phyloP scores from a whole-genome alignment of 257 asterid genomes.

The Solanum raphanifolium region DNA sequence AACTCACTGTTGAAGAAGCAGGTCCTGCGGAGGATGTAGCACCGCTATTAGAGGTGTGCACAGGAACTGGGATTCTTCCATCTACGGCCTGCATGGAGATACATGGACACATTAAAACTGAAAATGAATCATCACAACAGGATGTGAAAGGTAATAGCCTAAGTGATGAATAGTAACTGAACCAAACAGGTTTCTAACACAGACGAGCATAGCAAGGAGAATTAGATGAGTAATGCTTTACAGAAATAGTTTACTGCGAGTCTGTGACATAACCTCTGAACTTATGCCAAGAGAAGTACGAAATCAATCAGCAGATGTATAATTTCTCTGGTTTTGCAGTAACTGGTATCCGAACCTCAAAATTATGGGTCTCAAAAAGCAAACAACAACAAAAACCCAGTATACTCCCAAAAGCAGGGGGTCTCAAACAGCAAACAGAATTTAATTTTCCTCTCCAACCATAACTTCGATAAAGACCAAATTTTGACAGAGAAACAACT shows the following conservation, averaged over 20 bases:
- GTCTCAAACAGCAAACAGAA: neutral
- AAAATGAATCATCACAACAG: neutral
- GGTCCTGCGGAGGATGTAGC: conserved; percentile 33
- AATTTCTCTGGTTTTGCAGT: neutral
- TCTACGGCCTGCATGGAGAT: conserved; percentile 40
- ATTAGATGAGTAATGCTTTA: neutral
- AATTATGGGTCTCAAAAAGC: neutral
- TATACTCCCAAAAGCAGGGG: neutral
- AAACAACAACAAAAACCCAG: neutral
- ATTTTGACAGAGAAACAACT: neutral
- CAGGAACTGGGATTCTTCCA: conserved; percentile 45
- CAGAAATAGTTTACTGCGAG: neutral
- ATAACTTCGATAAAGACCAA: neutral
- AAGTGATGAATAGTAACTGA: neutral
- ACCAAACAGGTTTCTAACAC: neutral
- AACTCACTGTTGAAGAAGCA: conserved; percentile 48
- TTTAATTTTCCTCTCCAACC: neutral
- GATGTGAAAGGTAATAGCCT: neutral
- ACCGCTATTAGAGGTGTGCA: conserved; percentile 33
- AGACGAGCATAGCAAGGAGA: neutral
- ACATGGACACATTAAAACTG: neutral
- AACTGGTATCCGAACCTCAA: neutral
- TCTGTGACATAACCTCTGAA: neutral
- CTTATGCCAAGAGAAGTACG: neutral
- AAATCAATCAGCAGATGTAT: neutral